Percentiles rank a stretch among this genome's conserved stretches.
Evolutionary conservation across 1,284 basidiomycete species (phyloP).

Genomic region (Chondrostereum purpureum): DNA sequence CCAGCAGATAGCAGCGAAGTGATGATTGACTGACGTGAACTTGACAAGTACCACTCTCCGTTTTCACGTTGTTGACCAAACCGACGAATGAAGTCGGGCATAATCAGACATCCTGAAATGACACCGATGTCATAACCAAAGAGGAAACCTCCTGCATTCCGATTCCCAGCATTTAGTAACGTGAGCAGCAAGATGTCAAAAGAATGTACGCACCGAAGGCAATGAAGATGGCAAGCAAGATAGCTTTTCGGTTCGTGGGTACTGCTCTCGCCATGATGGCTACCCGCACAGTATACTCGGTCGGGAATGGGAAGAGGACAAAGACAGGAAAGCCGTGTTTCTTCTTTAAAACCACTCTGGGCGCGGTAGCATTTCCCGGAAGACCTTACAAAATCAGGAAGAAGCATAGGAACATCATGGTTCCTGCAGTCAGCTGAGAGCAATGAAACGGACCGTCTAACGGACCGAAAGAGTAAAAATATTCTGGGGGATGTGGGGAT

Average conservation of each 20-base stretch:
- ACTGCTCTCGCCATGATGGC: conserved; percentile 8
- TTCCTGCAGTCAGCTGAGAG: not conserved
- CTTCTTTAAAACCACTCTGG: not conserved
- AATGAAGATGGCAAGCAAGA: conserved; percentile 3
- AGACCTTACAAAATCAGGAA: too few species aligned
- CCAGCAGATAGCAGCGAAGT: conserved; percentile 76
- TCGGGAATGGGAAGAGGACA: not conserved
- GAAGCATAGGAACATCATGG: too few species aligned
- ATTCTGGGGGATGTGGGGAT: not conserved
- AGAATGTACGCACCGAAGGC: conserved; percentile 36
- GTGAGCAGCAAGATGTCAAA: conserved; percentile 19
- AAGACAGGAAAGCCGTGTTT: not conserved
- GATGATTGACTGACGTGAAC: conserved; percentile 62
- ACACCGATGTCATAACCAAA: conserved; percentile 72
- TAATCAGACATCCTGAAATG: conserved; percentile 72
- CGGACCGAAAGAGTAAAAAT: not conserved
- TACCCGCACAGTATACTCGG: not conserved
- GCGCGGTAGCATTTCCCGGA: too few species aligned
- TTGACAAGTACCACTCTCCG: conserved; percentile 49
- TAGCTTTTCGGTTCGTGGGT: conserved; percentile 7
- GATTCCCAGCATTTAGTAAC: conserved; percentile 20
- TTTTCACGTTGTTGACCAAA: conserved; percentile 52
- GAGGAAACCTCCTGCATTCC: conserved; percentile 37
- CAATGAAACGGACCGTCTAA: not conserved
- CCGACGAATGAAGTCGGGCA: conserved; percentile 68